phyloP scores from a whole-genome alignment of 257 asterid species.

The Nicotiana obtusifolia region DNA sequence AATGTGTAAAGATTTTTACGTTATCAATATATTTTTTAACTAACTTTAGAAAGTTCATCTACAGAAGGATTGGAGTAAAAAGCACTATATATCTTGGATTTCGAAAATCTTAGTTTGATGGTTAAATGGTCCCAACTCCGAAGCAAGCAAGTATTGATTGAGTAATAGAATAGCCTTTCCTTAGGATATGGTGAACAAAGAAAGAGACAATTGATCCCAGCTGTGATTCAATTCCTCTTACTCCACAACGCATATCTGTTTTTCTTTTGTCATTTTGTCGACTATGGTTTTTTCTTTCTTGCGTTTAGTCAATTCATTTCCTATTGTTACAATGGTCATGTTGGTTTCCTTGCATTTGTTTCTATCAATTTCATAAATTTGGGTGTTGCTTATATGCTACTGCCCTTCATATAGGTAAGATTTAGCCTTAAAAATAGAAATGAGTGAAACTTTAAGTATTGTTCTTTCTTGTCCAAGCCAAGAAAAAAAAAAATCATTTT shows the following conservation, averaged over 20 bases:
- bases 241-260: constrained; percentile 13
- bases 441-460: background rate
- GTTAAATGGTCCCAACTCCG: background rate
- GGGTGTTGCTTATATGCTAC: background rate
- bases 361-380: background rate
- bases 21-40: background rate
- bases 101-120: background rate
- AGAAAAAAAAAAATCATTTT: background rate
- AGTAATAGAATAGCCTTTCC: background rate
- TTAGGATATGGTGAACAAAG: constrained; percentile 12
- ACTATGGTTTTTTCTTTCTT: constrained; percentile 15
- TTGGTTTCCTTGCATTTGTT: constrained; percentile 12
- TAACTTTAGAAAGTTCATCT: background rate
- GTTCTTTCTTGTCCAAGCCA: background rate
- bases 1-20: background rate
- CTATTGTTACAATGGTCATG: constrained; percentile 32
- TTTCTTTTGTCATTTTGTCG: constrained; percentile 44
- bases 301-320: constrained; percentile 26
- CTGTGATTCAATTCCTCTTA: constrained; percentile 29
- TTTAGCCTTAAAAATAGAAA: background rate
- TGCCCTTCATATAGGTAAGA: background rate
- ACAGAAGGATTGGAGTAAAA: background rate
- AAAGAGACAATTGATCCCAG: constrained; percentile 59
- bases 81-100: no score
- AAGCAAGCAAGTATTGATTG: background rate